Percentiles rank a stretch among this genome's conserved stretches.
phyloP scores from a whole-genome alignment of 176 grass and related monocot genomes.

The Oryza meridionalis region DNA sequence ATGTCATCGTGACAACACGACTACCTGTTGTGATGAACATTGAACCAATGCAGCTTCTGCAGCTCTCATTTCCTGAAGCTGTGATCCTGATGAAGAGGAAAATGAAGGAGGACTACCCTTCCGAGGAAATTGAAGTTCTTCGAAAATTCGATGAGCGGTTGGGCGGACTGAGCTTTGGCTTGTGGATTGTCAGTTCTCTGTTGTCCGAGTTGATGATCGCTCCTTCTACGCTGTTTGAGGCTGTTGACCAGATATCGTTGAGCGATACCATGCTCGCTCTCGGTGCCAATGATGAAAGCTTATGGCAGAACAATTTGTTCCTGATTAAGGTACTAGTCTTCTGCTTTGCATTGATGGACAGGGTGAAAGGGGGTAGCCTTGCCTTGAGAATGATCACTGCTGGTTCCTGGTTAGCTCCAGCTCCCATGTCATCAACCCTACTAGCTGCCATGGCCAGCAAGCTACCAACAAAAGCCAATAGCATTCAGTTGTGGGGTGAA shows the following conservation, averaged over 20 bases:
- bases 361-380: conserved; percentile 65
- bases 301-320: conserved; percentile 77
- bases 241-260: conserved; percentile 66
- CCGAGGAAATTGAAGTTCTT: conserved; percentile 75
- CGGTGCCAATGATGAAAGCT: conserved; percentile 56
- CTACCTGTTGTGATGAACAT: conserved; percentile 71
- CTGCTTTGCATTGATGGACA: conserved; percentile 84
- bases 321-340: conserved; percentile 80
- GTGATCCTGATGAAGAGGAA: conserved; percentile 76
- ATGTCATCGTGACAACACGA: conserved; percentile 78
- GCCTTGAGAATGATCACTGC: conserved; percentile 78
- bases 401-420: conserved; percentile 89
- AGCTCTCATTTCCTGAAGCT: conserved; percentile 59
- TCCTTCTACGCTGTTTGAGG: conserved; percentile 67
- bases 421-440: conserved; percentile 75
- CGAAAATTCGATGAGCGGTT: conserved; percentile 78
- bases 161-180: conserved; percentile 80
- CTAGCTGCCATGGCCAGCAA: conserved; percentile 69
- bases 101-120: conserved; percentile 64
- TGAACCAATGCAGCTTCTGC: conserved; percentile 70
- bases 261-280: conserved; percentile 54
- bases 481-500: conserved; percentile 71
- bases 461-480: conserved; percentile 65
- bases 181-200: conserved; percentile 82
- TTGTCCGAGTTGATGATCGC: conserved; percentile 81